A percentile compares a stretch with the other conserved stretches of the same genome.
Evolutionary conservation across 1,284 basidiomycete genomes (phyloP).

Genomic region (Vanrija sp.): DNA sequence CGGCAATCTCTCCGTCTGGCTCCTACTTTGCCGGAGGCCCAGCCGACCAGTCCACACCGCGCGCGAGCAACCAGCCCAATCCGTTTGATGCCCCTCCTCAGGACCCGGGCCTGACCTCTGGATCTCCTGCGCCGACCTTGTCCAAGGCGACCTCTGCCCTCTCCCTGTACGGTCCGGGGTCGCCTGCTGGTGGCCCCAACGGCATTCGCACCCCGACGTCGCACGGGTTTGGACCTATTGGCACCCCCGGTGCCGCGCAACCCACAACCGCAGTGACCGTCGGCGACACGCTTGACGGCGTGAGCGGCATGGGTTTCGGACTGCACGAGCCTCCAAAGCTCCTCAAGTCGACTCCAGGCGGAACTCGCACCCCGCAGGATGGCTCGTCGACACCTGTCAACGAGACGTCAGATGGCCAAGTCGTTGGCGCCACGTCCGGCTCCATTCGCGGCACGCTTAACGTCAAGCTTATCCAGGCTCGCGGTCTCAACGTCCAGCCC

Average conservation of each 20-base stretch:
- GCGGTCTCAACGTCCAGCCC: conserved; percentile 68
- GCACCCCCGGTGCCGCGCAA: conserved; percentile 43
- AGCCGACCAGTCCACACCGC: conserved; percentile 67
- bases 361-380: conserved; percentile 30
- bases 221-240: conserved; percentile 38
- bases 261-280: conserved; percentile 47
- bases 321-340: conserved; percentile 49
- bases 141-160: conserved; percentile 45
- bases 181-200: conserved; percentile 34
- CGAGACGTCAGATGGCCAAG: not conserved
- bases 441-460: conserved; percentile 67
- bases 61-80: conserved; percentile 58
- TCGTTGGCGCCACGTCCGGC: conserved; percentile 6
- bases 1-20: conserved; percentile 34
- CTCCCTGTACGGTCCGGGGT: conserved; percentile 40
- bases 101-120: conserved; percentile 21
- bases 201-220: conserved; percentile 43
- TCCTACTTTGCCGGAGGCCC: conserved; percentile 48
- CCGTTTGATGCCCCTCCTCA: conserved; percentile 59
- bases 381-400: conserved; percentile 9
- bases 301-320: conserved; percentile 38
- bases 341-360: conserved; percentile 39
- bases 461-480: conserved; percentile 90
- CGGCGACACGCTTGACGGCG: conserved; percentile 39
- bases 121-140: conserved; percentile 27